Evolutionary conservation across 495 filamentous ascomycete genomes (phyloP), one percentile per base, ranked within the genome.

Genomic region (Neurospora intermedia): DNA sequence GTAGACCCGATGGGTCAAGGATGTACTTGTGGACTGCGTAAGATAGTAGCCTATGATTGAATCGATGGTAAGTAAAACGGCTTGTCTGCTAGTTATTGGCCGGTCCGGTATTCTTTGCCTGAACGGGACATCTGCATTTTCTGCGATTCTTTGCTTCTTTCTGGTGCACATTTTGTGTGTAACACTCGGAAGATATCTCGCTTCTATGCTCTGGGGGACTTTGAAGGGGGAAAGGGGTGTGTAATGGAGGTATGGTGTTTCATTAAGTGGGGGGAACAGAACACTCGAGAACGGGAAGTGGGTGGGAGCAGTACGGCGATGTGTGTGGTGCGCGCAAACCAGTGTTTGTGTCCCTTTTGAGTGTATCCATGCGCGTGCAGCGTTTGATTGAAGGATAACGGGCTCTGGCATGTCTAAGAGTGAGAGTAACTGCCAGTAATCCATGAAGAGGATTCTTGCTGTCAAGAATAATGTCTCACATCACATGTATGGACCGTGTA

Each of bases 1-100:
- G 92, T 71, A 96, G 85, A 76, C 89, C 85, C 73, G 86, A 82
- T 70, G 92, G 87, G 82, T 89, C 88, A 35, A 92, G 83, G 73
- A 96, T 79, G 77, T 88, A 84, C 70, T 85, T 85, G 74, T 87
- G 83, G 75, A 97, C 87, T 76, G 87, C 87, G 80, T 91, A 85
- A 72, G 90, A 91, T 75, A 97, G 87, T 74, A 94, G 89, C 83
- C 93, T 94, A 69, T 74, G 45, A 31, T 54, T 35, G 35, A 38
- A 8, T 66, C 54, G 54, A 18, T 35, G 54, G 54, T 66, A 66
- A 66, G 54, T 66, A 66, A 31, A 66, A 66, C 54, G 35, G 54
- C 27, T 6, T 66, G 9, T 66, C 6, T 66, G 54, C 54, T 66
- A 16, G 54, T 66, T 8, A 66, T 66, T 66, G 54, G 27, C 27